These are phyloP conservation scores for Diaporthe helianthi DNA, from an alignment of 2,329 filamentous ascomycete genomes.

Conservation along the genomic window DNA sequence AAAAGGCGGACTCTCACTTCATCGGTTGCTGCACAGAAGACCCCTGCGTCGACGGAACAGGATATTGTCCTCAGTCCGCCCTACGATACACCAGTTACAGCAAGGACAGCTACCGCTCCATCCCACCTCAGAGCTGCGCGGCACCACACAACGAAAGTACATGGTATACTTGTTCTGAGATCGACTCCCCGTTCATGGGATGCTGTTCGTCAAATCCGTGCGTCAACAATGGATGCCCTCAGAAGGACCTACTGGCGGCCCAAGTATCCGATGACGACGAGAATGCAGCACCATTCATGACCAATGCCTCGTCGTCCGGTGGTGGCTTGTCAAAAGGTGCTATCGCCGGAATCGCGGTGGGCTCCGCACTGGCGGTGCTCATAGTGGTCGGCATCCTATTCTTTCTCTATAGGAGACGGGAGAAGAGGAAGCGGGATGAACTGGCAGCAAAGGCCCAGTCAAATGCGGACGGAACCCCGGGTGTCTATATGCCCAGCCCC, in stretches of 20 bases:
- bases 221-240: slow-evolving; percentile 32
- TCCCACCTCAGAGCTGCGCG: slow-evolving; percentile 45
- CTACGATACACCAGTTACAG: slow-evolving; percentile 43
- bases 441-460: neutral
- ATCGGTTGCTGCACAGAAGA: slow-evolving; percentile 50
- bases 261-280: slow-evolving; percentile 37
- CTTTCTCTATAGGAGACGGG: neutral
- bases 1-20: slow-evolving; percentile 42
- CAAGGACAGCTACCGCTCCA: slow-evolving; percentile 37
- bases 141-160: slow-evolving; percentile 33
- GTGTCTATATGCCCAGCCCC: slow-evolving; percentile 26
- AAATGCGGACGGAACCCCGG: neutral
- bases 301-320: neutral
- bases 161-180: slow-evolving; percentile 46
- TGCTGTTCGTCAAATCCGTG: slow-evolving; percentile 49
- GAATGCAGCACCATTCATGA: slow-evolving; percentile 36
- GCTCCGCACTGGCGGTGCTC: slow-evolving; percentile 27
- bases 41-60: slow-evolving; percentile 44
- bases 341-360: slow-evolving; percentile 36
- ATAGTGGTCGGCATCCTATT: slow-evolving; percentile 8
- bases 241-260: slow-evolving; percentile 40
- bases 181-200: slow-evolving; percentile 47
- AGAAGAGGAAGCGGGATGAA: neutral
- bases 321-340: slow-evolving; percentile 31
- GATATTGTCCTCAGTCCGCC: slow-evolving; percentile 44